phyloP scores from a whole-genome alignment of 106 monocot species.

The Dioscorea zingiberensis region DNA sequence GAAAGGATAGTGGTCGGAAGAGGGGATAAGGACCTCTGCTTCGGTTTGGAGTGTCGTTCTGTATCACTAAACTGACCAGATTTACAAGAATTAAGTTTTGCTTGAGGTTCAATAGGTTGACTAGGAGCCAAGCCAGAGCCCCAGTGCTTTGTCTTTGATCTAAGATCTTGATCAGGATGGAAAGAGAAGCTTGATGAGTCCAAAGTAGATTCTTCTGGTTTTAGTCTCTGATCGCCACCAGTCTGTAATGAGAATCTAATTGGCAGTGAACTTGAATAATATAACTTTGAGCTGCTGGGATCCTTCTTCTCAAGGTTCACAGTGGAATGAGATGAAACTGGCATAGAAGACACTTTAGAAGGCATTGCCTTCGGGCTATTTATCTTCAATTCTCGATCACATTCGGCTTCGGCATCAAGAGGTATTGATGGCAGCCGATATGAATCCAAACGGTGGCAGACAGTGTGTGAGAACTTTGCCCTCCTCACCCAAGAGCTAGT shows the following conservation, averaged over 20 bases:
- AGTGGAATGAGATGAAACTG: neutral
- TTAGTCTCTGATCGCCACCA: neutral
- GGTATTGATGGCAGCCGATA: slow-evolving; percentile 21
- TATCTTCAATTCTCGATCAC: neutral
- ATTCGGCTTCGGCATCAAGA: neutral
- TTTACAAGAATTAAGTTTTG: slow-evolving; percentile 4
- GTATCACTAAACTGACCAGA: slow-evolving; percentile 4
- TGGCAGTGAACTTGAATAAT: slow-evolving; percentile 17
- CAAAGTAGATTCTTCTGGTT: neutral
- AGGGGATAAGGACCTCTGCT: slow-evolving; percentile 45
- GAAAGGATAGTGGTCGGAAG: slow-evolving; percentile 29
- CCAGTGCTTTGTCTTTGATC: slow-evolving; percentile 2
- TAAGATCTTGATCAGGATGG: neutral
- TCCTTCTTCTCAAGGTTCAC: neutral
- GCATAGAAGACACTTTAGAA: slow-evolving; percentile 14
- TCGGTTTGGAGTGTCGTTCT: slow-evolving; percentile 8
- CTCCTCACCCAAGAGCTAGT: slow-evolving; percentile 51
- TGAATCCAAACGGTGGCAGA: slow-evolving; percentile 38
- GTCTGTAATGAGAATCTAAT: neutral
- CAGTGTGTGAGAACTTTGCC: slow-evolving; percentile 48
- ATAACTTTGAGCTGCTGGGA: neutral
- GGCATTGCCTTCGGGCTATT: neutral
- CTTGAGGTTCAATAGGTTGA: slow-evolving; percentile 4
- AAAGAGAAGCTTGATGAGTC: neutral
- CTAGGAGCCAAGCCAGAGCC: neutral